Base-by-base conservation (phyloP, 495 filamentous ascomycete genomes). In the Chaetomium fimeti region DNA sequence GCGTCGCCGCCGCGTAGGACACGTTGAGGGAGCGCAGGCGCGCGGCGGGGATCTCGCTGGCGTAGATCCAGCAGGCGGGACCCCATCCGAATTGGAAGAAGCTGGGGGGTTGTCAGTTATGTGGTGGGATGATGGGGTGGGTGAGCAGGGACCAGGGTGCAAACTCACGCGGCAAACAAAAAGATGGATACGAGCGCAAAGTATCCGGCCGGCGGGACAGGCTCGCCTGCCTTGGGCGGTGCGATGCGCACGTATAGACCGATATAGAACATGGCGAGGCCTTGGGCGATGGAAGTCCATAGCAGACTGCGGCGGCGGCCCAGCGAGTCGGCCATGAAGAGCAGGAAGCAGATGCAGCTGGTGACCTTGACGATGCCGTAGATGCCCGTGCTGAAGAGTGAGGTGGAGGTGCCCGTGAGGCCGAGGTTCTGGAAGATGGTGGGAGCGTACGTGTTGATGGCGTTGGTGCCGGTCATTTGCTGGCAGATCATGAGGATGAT, bases 81-180 rank as follows among this genome's bases (percentile, higher is more conserved):
- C 89, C 89, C 88, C 89, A 91, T 47, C 88, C 87, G 71, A 91
- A 89, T 61, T 90, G 88, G 80, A 90, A 90, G 79, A 88, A 88
- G 3, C 74, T 75, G 56, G 20, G 40, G 52, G 55, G 24, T 16
- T 42, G n/a, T 52, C 18, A 22, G 29, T 25, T 36, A 42, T 18
- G 3, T 53, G 28, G 5, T 51, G 13, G 40, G 40, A 13, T 12
- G 40, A 42, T 16, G 43, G 43, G 13, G n/a, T 13, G 20, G 48
- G 25, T 3, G 2, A 11, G 6, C 1, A 22, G 12, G 25, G 7
- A 20, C 2, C 7, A 36, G 32, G 11, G 32, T 2, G 29, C 7
- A 32, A 32, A 67, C 72, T 62, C 66, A 75, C 72, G 84, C 85
- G 15, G 88, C 89, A 68, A 91, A 91, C 51, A 91, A 75, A 73